Percentiles rank a stretch among this genome's conserved stretches.
phyloP scores from a whole-genome alignment of 202 grass and related monocot genomes.

The Dendrocalamus latiflorus region DNA sequence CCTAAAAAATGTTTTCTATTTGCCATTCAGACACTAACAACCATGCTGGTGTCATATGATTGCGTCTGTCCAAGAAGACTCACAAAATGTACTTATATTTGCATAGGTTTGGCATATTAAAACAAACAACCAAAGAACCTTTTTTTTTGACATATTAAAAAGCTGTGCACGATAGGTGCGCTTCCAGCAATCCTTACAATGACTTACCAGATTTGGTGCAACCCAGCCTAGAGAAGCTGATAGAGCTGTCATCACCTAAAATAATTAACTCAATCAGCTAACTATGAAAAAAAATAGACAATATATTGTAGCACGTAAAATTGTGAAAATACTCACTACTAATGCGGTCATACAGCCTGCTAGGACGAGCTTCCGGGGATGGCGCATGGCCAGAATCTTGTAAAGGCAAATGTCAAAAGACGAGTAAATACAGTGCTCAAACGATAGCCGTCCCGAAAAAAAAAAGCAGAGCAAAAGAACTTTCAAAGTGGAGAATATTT shows the following conservation, averaged over 20 bases:
- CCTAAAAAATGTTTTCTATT: too few relatives aligned
- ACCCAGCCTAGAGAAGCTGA: slow-evolving; percentile 81
- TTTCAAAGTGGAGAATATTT: slow-evolving; percentile 1
- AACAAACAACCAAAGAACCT: not conserved
- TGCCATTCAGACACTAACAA: not conserved
- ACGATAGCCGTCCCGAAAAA: not conserved
- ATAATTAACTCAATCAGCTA: slow-evolving; percentile 10
- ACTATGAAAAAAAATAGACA: not conserved
- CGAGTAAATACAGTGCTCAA: slow-evolving; percentile 14
- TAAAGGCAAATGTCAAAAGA: slow-evolving; percentile 25
- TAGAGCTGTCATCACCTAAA: slow-evolving; percentile 92
- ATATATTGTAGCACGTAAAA: not conserved
- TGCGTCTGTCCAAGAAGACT: not conserved
- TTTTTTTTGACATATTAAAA: not conserved
- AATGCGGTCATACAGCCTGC: slow-evolving; percentile 64
- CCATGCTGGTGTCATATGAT: not conserved
- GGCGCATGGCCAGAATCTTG: slow-evolving; percentile 93
- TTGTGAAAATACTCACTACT: slow-evolving; percentile 55
- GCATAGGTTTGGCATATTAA: not conserved
- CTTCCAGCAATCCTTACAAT: not conserved
- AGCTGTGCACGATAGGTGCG: not conserved
- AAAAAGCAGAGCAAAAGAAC: not conserved
- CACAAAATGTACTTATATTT: not conserved
- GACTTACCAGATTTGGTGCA: slow-evolving; percentile 93
- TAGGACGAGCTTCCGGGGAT: slow-evolving; percentile 84